Evolutionary conservation across 148 eudicot genomes (phyloP), one percentile per base, ranked within the genome.

Genomic region (Tetragonia tetragonoides): DNA sequence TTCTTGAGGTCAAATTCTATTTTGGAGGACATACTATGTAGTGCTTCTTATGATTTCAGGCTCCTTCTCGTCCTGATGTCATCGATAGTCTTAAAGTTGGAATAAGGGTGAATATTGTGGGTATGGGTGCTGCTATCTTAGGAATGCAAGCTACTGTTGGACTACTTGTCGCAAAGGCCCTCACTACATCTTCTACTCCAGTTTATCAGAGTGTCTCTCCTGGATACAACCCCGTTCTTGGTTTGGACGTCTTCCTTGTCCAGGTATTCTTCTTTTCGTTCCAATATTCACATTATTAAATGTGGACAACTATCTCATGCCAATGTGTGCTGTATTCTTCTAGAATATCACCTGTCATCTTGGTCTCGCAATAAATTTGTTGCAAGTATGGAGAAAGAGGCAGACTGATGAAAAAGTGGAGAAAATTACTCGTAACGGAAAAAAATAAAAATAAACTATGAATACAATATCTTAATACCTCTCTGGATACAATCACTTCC

Each of bases 71-170:
- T 75, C 92, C 91, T 66, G 97, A 93, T 77, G 99, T 95, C 57
- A 90, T 93, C 68, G 87, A 82, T 77, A 90, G 97, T 84, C 78
- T 95, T 83, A 87, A 83, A 86, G 90, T 86, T 77, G 91, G 94
- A 56, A 88, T 95, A 70, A 75, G 65, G 11, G 68, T 93, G 72
- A 95, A 95, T 84, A 69, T 95, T 75, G 72, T 95, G 63, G 99
- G 99, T 44, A 88, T 95, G 92, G 97, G 97, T 78, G 87, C 99
- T 86, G 94, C 97, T 82, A 78, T 91, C 63, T 87, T 95, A 28
- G 97, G 99, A 57, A 81, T 90, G 94, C 97, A 89, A 85, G 96
- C 96, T 70, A 95, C 97, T 10, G 94, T 93, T 28, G 99, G 97
- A 46, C 54, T 84, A 64, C 84, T 93, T 85, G 94, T 91, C 78